A percentile compares a stretch with the other conserved stretches of the same genome.
phyloP scores from a whole-genome alignment of 345 rosid genomes.

The Populus pruinosa region DNA sequence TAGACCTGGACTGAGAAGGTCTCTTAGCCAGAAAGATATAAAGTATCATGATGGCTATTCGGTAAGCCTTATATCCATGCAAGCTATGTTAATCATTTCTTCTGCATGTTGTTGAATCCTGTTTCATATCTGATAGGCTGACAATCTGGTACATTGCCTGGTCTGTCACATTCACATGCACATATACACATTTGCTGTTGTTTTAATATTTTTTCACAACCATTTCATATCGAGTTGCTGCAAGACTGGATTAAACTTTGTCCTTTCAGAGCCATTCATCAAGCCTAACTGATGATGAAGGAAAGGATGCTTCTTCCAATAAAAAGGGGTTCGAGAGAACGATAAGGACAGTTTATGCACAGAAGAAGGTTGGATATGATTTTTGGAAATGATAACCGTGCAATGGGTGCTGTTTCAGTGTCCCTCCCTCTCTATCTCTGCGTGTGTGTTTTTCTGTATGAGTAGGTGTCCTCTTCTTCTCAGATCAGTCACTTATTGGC shows the following conservation, averaged over 20 bases:
- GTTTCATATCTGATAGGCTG: neutral
- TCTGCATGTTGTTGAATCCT: neutral
- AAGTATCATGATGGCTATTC: conserved; percentile 79
- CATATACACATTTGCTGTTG: neutral
- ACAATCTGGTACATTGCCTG: neutral
- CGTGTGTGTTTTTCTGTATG: neutral
- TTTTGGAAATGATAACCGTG: conserved; percentile 9
- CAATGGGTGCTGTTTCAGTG: neutral
- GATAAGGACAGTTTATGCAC: conserved; percentile 66
- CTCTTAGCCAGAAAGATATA: conserved; percentile 67
- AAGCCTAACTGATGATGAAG: conserved; percentile 84
- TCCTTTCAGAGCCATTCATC: conserved; percentile 83
- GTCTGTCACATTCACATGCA: neutral
- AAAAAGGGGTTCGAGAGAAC: conserved; percentile 57
- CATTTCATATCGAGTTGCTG: neutral
- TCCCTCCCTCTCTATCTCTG: neutral
- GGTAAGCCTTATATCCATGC: conserved; percentile 47
- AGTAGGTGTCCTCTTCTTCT: neutral
- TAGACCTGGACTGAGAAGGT: conserved; percentile 56
- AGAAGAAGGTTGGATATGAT: conserved; percentile 59
- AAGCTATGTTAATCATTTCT: neutral
- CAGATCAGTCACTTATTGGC: conserved; percentile 15
- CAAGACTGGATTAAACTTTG: conserved; percentile 2
- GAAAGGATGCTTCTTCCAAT: conserved; percentile 40
- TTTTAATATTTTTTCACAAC: neutral